A percentile compares a stretch with the other conserved stretches of the same genome.
These are phyloP conservation scores for Fusarium equiseti DNA, from an alignment of 2,329 filamentous ascomycete species.

Conservation along the genomic window DNA sequence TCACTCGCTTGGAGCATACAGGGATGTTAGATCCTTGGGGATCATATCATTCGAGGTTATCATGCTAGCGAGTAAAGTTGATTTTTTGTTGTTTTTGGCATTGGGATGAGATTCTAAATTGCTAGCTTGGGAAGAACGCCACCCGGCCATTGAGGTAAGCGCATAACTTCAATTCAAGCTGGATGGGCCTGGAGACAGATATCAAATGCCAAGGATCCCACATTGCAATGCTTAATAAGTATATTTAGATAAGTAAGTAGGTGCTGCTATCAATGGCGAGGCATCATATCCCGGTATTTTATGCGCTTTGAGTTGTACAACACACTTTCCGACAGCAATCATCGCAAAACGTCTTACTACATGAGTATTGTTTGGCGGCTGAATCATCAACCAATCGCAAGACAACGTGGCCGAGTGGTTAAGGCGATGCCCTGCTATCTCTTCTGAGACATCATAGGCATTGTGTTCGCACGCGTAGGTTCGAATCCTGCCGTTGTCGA, in stretches of 20 bases:
- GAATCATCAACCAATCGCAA: neutral
- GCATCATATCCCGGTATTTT: too few species aligned
- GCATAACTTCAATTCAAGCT: neutral
- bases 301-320: neutral
- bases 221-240: rapidly evolving
- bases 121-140: too few species aligned
- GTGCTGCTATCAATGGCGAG: too few species aligned
- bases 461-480: conserved; percentile 28
- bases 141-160: rapidly evolving
- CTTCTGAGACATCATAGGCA: conserved; percentile 18
- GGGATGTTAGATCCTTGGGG: neutral
- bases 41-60: neutral
- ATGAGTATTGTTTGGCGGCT: rapidly evolving
- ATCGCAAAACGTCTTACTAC: rapidly evolving
- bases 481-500: conserved; percentile 23
- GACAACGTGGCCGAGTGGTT: conserved; percentile 30
- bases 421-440: conserved; percentile 32
- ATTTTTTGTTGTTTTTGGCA: rapidly evolving
- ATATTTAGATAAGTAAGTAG: rapidly evolving
- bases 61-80: rapidly evolving
- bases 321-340: neutral
- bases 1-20: neutral
- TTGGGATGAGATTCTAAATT: rapidly evolving
- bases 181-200: too few species aligned
- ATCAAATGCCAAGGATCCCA: too few species aligned